Evolutionary conservation across 495 filamentous ascomycete genomes (phyloP), one percentile per base, ranked within the genome.

Genomic region (Rostrohypoxylon terebratum): DNA sequence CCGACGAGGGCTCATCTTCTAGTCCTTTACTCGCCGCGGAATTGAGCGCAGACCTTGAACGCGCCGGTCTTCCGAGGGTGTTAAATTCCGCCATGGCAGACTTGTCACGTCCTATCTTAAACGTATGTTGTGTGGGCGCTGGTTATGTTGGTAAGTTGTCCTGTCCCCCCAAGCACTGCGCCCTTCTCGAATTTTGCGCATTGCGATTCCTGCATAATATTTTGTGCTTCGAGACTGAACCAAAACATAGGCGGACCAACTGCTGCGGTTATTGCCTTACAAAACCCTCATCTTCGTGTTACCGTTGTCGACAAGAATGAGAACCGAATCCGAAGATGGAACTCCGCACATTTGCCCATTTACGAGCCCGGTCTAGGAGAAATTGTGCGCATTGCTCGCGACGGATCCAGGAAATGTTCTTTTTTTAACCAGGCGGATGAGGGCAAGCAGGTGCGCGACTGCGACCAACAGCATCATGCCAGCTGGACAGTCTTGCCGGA

Each of bases 251-350:
- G 92, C 59, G 92, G 91, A 1, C 92, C 92, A 33, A 93, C 92
- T 3, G 90, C 90, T 38, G 90, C 92, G 21, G 84, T 94, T 34
- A 90, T 93, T 42, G 92, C 92, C 14, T 85, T 87, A 68, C 87
- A 92, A 55, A 92, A 92, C 70, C 90, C 90, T 0, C 78, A 88
- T 31, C 82, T 94, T 48, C 77, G 77, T 10, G 90, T 94, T 18
- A 91, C 88, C 9, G 91, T 94, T 11, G 89, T 94, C 18, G 92
- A 94, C 75, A 79, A 88, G 54, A 89, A 92, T 75, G 82, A 82
- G 18, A 67, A 74, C 7, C 85, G 92, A n/a, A 90, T 95, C 68
- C 81, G 81, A 34, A 83, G 86, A 28, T 95, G 92, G 93, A 91
- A 93, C 63, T 91, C 91, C 0, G 77, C 83, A 38, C 87, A 90